These are phyloP conservation scores for Colletotrichum melonis DNA, from an alignment of 2,329 filamentous ascomycete genomes.

Conservation along the genomic window DNA sequence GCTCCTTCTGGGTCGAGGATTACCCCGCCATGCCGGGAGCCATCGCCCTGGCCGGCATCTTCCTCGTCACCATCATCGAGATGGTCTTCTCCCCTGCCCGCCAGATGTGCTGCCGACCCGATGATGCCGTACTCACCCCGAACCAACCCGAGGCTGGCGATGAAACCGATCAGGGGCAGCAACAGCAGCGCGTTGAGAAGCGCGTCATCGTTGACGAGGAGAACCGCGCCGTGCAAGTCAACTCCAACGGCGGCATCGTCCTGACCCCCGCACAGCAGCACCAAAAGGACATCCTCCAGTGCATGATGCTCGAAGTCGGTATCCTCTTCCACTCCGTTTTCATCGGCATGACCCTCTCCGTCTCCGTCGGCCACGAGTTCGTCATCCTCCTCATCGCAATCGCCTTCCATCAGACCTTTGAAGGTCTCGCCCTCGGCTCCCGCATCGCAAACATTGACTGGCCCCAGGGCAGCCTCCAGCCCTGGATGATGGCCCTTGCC, in stretches of 20 bases:
- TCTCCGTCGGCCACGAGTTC: slow-evolving; percentile 80
- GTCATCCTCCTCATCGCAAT: slow-evolving; percentile 84
- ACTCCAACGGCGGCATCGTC: slow-evolving; percentile 30
- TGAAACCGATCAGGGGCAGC: neutral
- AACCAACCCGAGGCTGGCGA: slow-evolving; percentile 5
- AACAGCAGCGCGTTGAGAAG: neutral
- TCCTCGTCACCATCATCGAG: slow-evolving; percentile 85
- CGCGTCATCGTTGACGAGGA: slow-evolving; percentile 23
- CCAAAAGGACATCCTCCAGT: slow-evolving; percentile 78
- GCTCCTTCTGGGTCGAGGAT: slow-evolving; percentile 77
- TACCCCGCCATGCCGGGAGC: slow-evolving; percentile 85
- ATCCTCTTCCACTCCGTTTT: slow-evolving; percentile 85
- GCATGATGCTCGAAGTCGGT: slow-evolving; percentile 81
- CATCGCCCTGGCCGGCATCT: slow-evolving; percentile 81
- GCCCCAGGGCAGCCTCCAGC: slow-evolving; percentile 55
- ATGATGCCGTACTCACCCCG: slow-evolving; percentile 40
- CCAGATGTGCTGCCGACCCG: slow-evolving; percentile 41
- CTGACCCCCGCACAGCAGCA: slow-evolving; percentile 64
- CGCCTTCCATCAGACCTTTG: slow-evolving; percentile 74
- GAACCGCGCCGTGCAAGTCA: neutral
- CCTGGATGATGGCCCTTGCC: slow-evolving; percentile 67
- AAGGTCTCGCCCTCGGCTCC: slow-evolving; percentile 72
- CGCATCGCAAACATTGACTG: slow-evolving; percentile 69
- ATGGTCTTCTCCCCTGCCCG: slow-evolving; percentile 68
- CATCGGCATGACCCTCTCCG: slow-evolving; percentile 85